Percentiles rank a stretch among this genome's conserved stretches.
phyloP scores from a whole-genome alignment of 2,329 filamentous ascomycete species.

The Fusarium veterinarium region DNA sequence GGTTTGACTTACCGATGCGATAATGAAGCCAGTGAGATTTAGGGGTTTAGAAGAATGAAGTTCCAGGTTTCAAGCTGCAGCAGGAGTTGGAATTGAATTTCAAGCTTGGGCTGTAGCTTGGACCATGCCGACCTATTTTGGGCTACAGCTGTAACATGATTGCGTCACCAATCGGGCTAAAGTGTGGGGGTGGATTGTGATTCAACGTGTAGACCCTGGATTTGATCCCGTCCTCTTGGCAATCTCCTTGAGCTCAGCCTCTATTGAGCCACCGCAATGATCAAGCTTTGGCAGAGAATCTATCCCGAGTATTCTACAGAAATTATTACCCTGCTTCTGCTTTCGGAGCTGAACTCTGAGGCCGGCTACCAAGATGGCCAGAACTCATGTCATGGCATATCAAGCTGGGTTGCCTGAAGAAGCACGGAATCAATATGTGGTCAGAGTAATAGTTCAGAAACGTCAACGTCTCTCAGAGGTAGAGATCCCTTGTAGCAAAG shows the following conservation, averaged over 20 bases:
- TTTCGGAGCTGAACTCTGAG: neutral
- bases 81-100: neutral
- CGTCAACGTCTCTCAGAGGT: neutral
- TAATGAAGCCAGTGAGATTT: neutral
- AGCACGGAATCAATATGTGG: neutral
- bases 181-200: conserved; percentile 35
- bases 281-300: neutral
- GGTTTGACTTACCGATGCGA: conserved; percentile 1
- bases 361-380: neutral
- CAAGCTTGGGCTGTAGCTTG: conserved; percentile 22
- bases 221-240: conserved; percentile 15
- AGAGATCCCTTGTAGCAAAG: neutral
- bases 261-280: conserved; percentile 8
- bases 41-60: neutral
- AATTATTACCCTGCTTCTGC: neutral
- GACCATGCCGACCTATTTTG: conserved; percentile 22
- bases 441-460: neutral
- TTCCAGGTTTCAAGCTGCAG: neutral
- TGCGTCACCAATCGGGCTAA: conserved; percentile 24
- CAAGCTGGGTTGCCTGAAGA: neutral
- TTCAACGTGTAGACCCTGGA: conserved; percentile 20
- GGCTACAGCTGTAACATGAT: conserved; percentile 11
- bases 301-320: neutral
- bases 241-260: neutral
- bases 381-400: neutral